Base-by-base conservation (phyloP, 345 rosid species). In the Carallia pectinifolia region DNA sequence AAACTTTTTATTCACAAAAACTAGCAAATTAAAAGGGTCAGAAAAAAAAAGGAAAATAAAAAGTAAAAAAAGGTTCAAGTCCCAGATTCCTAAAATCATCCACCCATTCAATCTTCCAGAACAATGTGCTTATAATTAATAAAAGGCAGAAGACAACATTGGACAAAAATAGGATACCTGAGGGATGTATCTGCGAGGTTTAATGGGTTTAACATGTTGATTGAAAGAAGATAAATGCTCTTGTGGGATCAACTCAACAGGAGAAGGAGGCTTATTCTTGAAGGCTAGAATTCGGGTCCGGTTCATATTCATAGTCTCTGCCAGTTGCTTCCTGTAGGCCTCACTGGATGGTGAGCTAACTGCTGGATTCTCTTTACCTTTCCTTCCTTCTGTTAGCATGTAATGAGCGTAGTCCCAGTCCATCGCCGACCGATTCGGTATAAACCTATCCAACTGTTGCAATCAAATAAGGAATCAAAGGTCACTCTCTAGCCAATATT, bases 371-470 rank as follows among this genome's bases (percentile, higher is more conserved):
- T 85, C 86, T 36, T 87, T 85, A 13, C 64, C 84, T 72, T 82
- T 88, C 75, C 69, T 68, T 0, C 85, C 88, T 65, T 85, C 89
- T 0, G 85, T 86, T 10, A 87, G 69, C 81, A 88, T 88, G 75
- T 59, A 89, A 65, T 80, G 87, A 0, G 94, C 92, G 58, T 81
- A 91, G 37, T 89, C 95, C 38, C 85, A 76, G 69, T 91, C 87
- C 85, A 89, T 91, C 1, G 95, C 97, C 16, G 95, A 82, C 44
- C 95, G 68, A 62, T 89, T 91, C 0, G 97, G 92, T 18, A 91
- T 91, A 63, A 89, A 91, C 4, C 95, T 82, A 68, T 91, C 97
- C 79, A 85, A 68, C 93, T 86, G 78, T 9, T 59, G 4, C 29
- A 62, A 56, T 27, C 29, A 23, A 56, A 52, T n/a, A 9, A 2